These are phyloP conservation scores for Nothophytophthora sp. DNA, from an alignment of 352 stramenopile genomes.

Conservation along the genomic window DNA sequence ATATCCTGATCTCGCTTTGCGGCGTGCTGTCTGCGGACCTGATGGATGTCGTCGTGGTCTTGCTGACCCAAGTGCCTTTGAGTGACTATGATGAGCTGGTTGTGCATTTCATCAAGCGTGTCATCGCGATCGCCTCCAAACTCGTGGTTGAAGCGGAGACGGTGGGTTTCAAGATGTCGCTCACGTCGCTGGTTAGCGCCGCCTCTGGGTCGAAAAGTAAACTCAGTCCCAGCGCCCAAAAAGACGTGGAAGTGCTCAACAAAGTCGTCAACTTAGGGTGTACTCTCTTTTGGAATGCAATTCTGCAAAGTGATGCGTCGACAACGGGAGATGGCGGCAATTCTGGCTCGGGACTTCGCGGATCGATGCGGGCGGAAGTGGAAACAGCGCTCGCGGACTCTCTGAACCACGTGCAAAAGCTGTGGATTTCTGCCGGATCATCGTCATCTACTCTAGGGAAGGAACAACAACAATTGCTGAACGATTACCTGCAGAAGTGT, in stretches of 20 bases:
- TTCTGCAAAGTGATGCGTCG: conserved; percentile 40
- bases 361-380: conserved; percentile 46
- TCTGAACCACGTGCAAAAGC: conserved; percentile 72
- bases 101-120: conserved; percentile 75
- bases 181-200: conserved; percentile 64
- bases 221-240: conserved; percentile 47
- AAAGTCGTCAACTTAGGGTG: conserved; percentile 76
- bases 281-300: conserved; percentile 80
- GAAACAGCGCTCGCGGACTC: conserved; percentile 65
- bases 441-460: conserved; percentile 57
- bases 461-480: conserved; percentile 71
- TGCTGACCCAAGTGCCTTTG: conserved; percentile 74
- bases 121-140: conserved; percentile 76
- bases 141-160: conserved; percentile 71
- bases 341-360: conserved; percentile 17
- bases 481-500: conserved; percentile 76
- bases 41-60: conserved; percentile 72
- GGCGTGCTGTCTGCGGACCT: conserved; percentile 68
- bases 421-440: conserved; percentile 48
- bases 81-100: conserved; percentile 78
- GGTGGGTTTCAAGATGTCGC: conserved; percentile 66
- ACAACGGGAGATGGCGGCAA: conserved; percentile 5
- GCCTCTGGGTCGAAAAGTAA: conserved; percentile 51
- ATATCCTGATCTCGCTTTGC: conserved; percentile 73
- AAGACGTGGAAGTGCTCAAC: conserved; percentile 69